These are phyloP conservation scores for Mallotus repandus DNA, from an alignment of 441 rosid species.

Conservation along the genomic window DNA sequence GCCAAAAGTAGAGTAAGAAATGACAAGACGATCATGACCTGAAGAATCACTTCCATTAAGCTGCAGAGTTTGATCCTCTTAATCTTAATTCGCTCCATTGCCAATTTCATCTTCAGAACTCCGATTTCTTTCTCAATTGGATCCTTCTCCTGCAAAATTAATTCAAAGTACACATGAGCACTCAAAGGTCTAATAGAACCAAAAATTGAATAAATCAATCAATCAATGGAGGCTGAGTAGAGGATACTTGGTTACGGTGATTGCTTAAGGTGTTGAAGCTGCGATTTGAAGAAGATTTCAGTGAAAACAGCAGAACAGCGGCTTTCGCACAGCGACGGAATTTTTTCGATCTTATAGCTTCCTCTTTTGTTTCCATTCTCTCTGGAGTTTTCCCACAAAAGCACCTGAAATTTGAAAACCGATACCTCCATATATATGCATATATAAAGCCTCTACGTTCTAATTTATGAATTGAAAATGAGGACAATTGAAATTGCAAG, in stretches of 20 bases:
- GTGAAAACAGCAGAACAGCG: constrained; percentile 28
- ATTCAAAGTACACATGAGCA: not conserved
- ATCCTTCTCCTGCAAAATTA: constrained; percentile 28
- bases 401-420: too few species aligned
- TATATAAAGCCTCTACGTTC: too few species aligned
- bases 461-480: too few species aligned
- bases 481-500: constrained; percentile 22
- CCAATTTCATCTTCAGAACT: constrained; percentile 33
- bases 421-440: too few species aligned
- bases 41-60: constrained; percentile 34
- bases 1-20: constrained; percentile 27
- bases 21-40: constrained; percentile 22
- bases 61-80: constrained; percentile 31
- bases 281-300: constrained; percentile 22
- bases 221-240: too few species aligned
- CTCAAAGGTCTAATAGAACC: too few species aligned
- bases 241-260: constrained; percentile 16
- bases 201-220: too few species aligned
- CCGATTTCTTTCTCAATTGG: constrained; percentile 24
- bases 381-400: not conserved
- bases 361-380: constrained; percentile 22
- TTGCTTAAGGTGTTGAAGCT: constrained; percentile 14
- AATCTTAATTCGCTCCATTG: constrained; percentile 36
- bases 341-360: constrained; percentile 15
- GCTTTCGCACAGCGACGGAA: constrained; percentile 39